Conservation (phyloP, 2,329 filamentous ascomycete genomes). For the Hypomyces rosellus region DNA sequence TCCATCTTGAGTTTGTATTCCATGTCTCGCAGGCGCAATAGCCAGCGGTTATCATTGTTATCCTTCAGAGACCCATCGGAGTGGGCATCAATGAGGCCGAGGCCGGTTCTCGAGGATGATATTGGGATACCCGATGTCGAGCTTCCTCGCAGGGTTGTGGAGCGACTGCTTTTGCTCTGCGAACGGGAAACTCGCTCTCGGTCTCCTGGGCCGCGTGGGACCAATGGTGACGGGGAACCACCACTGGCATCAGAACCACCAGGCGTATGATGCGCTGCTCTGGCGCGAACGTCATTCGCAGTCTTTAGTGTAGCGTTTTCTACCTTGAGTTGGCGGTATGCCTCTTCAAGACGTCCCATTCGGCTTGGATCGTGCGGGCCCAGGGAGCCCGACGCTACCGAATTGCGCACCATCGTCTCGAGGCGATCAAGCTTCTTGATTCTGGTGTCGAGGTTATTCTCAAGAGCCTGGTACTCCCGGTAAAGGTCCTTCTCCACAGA, state of each 20-base stretch:
- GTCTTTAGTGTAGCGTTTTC: conserved; percentile 64
- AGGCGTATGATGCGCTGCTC: conserved; percentile 37
- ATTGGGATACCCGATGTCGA: conserved; percentile 23
- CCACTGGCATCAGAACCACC: conserved; percentile 32
- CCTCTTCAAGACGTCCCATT: conserved; percentile 51
- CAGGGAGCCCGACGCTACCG: conserved; percentile 44
- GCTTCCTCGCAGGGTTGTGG: conserved; percentile 26
- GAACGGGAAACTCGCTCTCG: conserved; percentile 33
- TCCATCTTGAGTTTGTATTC: conserved; percentile 87
- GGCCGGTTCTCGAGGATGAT: conserved; percentile 11
- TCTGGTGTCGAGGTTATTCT: conserved; percentile 71
- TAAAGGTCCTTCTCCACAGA: conserved; percentile 83
- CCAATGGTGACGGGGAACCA: conserved; percentile 47
- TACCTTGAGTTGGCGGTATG: conserved; percentile 57
- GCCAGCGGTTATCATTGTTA: conserved; percentile 65
- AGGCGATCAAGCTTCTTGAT: conserved; percentile 82
- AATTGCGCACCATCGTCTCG: conserved; percentile 69
- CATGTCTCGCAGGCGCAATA: conserved; percentile 77
- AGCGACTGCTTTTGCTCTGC: conserved; percentile 23
- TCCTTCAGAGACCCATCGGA: conserved; percentile 8
- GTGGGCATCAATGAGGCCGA: conserved; percentile 8
- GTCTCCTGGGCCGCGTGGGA: conserved; percentile 46
- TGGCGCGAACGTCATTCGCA: conserved; percentile 51
- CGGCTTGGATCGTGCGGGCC: conserved; percentile 39
- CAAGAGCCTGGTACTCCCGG: conserved; percentile 82